These are phyloP conservation scores for Blastosporella zonata DNA, from an alignment of 1,284 basidiomycete species.

Conservation along the genomic window DNA sequence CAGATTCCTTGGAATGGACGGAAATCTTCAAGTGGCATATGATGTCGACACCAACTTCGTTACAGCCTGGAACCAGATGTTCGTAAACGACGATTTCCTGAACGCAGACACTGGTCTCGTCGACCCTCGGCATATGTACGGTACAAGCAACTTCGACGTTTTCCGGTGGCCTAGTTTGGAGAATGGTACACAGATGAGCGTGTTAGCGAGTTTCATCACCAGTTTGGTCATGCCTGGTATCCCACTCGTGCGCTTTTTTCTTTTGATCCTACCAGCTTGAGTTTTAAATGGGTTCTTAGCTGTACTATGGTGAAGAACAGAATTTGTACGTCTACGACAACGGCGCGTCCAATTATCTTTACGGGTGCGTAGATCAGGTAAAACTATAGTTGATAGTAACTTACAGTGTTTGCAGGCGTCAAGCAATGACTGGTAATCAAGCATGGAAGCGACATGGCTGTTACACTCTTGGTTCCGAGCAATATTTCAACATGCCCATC, in stretches of 20 bases:
- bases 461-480: slow-evolving; percentile 82
- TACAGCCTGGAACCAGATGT: slow-evolving; percentile 87
- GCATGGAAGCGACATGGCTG: slow-evolving; percentile 94
- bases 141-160: slow-evolving; percentile 89
- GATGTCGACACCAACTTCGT: slow-evolving; percentile 81
- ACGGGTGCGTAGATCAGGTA: slow-evolving; percentile 53
- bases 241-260: slow-evolving; percentile 52
- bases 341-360: slow-evolving; percentile 83
- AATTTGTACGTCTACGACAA: slow-evolving; percentile 84
- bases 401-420: slow-evolving; percentile 60
- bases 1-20: slow-evolving; percentile 90
- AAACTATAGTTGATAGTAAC: background rate
- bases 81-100: slow-evolving; percentile 82
- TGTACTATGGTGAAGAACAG: slow-evolving; percentile 89
- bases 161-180: slow-evolving; percentile 88
- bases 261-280: background rate
- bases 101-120: slow-evolving; percentile 64
- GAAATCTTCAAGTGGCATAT: slow-evolving; percentile 84
- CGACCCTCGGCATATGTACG: slow-evolving; percentile 87
- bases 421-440: slow-evolving; percentile 79
- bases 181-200: slow-evolving; percentile 76
- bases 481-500: slow-evolving; percentile 88
- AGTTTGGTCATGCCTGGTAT: slow-evolving; percentile 85
- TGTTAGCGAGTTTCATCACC: slow-evolving; percentile 75
- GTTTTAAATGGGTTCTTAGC: slow-evolving; percentile 34